phyloP scores from a whole-genome alignment of 495 filamentous ascomycete species.

The Ascodesmis nigricans region DNA sequence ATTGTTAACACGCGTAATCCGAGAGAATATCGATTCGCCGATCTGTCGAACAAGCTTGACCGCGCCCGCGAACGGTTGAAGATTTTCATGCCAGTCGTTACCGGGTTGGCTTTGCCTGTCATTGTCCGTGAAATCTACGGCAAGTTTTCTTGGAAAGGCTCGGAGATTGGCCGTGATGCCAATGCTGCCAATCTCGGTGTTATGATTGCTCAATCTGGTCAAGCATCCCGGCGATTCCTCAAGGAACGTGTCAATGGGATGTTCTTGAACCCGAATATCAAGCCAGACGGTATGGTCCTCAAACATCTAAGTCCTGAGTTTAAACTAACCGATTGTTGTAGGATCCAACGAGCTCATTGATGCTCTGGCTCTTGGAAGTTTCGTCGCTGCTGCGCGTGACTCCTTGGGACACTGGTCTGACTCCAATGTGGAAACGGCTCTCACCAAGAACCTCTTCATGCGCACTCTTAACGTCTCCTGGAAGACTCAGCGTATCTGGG shows the following conservation, averaged over 20 bases:
- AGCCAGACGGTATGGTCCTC: too few relatives aligned
- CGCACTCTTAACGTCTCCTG: conserved; percentile 15
- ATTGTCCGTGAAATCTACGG: not conserved
- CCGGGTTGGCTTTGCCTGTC: not conserved
- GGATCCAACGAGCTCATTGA: conserved; percentile 15
- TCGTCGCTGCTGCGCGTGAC: conserved; percentile 10
- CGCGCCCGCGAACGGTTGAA: not conserved
- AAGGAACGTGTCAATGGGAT: not conserved
- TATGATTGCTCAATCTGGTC: conserved; percentile 1
- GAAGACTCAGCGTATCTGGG: conserved; percentile 13
- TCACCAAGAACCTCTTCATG: conserved; percentile 16
- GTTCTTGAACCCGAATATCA: too few relatives aligned
- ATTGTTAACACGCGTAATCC: not conserved
- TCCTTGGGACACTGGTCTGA: conserved; percentile 12
- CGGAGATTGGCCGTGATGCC: not conserved
- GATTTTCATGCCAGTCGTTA: not conserved
- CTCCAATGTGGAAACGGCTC: conserved; percentile 10
- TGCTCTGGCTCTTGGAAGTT: conserved; percentile 12
- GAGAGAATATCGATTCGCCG: not conserved
- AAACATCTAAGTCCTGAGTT: not conserved
- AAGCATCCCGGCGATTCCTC: not conserved
- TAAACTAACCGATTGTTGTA: not conserved
- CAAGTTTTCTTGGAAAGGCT: not conserved
- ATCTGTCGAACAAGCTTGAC: conserved; percentile 11
- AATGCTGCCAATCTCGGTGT: not conserved